Conservation (phyloP, 768 basidiomycete species). For the Mycena metata region DNA sequence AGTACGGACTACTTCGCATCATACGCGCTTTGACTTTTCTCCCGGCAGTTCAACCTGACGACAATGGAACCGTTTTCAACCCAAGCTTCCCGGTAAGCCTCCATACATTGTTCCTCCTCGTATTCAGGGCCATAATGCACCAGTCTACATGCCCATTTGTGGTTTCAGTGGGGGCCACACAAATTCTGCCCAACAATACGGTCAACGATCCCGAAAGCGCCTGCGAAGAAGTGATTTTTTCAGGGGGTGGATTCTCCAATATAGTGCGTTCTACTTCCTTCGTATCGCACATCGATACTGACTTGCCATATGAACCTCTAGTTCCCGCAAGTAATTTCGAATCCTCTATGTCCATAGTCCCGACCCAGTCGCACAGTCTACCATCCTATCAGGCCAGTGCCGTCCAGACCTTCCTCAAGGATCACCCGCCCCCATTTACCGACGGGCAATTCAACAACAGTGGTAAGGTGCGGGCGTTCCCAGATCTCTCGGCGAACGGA, state of each 20-base stretch:
- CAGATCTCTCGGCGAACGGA: constrained; percentile 66
- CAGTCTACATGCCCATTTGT: constrained; percentile 63
- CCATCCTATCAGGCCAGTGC: constrained; percentile 61
- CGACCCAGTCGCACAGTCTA: constrained; percentile 42
- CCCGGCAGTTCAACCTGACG: constrained; percentile 30
- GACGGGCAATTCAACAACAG: constrained; percentile 60
- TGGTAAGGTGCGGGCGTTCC: constrained; percentile 61
- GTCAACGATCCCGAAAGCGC: constrained; percentile 61
- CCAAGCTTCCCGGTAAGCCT: constrained; percentile 39
- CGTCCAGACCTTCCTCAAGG: constrained; percentile 55
- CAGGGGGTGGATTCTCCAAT: constrained; percentile 67
- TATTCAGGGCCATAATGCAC: not conserved
- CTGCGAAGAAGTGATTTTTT: constrained; percentile 61
- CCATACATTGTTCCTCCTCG: not conserved
- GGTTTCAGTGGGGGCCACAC: constrained; percentile 67
- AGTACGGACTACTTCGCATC: not conserved
- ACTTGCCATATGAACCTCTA: too few relatives aligned
- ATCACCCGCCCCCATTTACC: constrained; percentile 57
- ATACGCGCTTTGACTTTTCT: too few relatives aligned
- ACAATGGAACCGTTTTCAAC: constrained; percentile 43
- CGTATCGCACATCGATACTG: too few relatives aligned
- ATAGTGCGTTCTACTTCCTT: too few relatives aligned
- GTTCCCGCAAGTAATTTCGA: constrained; percentile 48
- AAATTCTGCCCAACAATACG: constrained; percentile 58
- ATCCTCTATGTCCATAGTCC: not conserved